A percentile compares a stretch with the other conserved stretches of the same genome.
Conservation (phyloP, 495 filamentous ascomycete genomes). For the Paragyromitra xinjiangensis region DNA sequence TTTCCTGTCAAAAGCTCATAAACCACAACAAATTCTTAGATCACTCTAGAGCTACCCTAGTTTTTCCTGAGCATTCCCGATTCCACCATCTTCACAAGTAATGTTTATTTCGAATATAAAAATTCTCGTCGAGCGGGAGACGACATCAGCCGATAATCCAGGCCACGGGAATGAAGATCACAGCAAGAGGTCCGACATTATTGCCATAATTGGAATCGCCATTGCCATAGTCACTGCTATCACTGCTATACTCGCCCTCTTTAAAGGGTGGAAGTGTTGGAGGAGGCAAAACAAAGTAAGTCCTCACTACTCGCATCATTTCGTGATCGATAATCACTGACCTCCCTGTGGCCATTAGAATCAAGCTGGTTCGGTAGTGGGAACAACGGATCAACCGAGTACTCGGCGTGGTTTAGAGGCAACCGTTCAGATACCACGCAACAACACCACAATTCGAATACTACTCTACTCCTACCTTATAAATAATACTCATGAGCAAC, state of each 20-base stretch:
- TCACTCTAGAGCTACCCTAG: neutral
- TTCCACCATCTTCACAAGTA: neutral
- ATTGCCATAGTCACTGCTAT: neutral
- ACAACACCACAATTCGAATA: neutral
- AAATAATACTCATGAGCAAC: neutral
- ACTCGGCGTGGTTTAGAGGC: neutral
- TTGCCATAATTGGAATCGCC: neutral
- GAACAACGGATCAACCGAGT: neutral
- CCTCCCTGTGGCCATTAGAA: neutral
- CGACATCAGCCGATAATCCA: neutral
- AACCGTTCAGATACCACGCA: neutral
- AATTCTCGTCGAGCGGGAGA: neutral
- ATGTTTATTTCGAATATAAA: neutral
- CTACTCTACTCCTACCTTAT: neutral
- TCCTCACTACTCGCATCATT: neutral
- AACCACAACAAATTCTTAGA: too few relatives aligned
- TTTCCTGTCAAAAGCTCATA: too few relatives aligned
- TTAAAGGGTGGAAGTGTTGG: neutral
- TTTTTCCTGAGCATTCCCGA: neutral
- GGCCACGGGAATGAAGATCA: neutral
- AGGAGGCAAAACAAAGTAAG: neutral
- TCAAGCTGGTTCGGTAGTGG: neutral
- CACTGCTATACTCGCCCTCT: neutral
- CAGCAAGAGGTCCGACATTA: neutral
- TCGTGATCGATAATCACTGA: neutral